Evolutionary conservation across 352 stramenopile genomes (phyloP).

Genomic region (Phytophthora sp.): DNA sequence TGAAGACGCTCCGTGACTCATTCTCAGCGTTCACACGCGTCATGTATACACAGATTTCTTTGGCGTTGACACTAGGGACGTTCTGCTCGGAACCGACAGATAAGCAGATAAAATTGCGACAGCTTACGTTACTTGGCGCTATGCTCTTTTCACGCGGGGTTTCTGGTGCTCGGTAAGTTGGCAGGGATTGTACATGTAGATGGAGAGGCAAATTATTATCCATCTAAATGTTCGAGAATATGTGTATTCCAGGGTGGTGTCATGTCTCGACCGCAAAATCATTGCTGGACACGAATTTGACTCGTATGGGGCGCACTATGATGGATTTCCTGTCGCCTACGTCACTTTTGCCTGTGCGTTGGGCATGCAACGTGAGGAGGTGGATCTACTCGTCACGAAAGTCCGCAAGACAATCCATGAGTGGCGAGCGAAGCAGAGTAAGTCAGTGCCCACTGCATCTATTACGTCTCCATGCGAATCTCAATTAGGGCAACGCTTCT

Average conservation of each 20-base stretch:
- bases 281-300: constrained; percentile 92
- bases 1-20: neutral
- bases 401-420: constrained; percentile 93
- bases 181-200: neutral
- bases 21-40: neutral
- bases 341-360: constrained; percentile 97
- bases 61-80: constrained; percentile 91
- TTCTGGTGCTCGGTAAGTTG: constrained; percentile 89
- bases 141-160: constrained; percentile 98
- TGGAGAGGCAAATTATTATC: neutral
- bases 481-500: constrained; percentile 4
- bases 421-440: constrained; percentile 64
- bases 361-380: constrained; percentile 91
- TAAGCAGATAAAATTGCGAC: constrained; percentile 37
- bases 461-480: constrained; percentile 1
- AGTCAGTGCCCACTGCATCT: neutral
- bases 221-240: constrained; percentile 10
- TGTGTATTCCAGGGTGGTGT: constrained; percentile 80
- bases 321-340: constrained; percentile 92
- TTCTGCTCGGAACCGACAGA: constrained; percentile 43
- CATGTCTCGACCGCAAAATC: constrained; percentile 78
- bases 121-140: constrained; percentile 94
- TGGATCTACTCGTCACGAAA: constrained; percentile 92
- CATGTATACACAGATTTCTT: constrained; percentile 63
- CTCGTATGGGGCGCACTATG: constrained; percentile 93